phyloP scores from a whole-genome alignment of 2,329 filamentous ascomycete genomes.

The Hypomyces rosellus region DNA sequence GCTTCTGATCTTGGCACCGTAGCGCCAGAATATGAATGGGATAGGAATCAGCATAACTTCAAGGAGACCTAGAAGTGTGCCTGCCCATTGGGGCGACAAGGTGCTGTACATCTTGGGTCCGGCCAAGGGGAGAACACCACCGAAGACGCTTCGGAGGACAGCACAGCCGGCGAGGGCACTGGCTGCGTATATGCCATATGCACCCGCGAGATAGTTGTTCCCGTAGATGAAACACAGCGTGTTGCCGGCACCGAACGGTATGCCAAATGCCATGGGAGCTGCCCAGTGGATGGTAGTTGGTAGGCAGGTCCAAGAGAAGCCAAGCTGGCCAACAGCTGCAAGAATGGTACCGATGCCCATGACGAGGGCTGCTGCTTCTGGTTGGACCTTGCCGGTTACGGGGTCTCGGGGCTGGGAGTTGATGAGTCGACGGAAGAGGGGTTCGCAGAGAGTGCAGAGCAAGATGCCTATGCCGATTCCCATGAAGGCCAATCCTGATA shows the following conservation, averaged over 20 bases:
- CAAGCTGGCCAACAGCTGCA: conserved; percentile 71
- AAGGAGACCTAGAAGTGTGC: conserved; percentile 66
- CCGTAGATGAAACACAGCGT: conserved; percentile 76
- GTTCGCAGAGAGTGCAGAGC: conserved; percentile 57
- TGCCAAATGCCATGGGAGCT: conserved; percentile 68
- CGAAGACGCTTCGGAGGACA: conserved; percentile 64
- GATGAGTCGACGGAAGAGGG: conserved; percentile 70
- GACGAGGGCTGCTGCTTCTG: conserved; percentile 75
- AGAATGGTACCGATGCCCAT: conserved; percentile 72
- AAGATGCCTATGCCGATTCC: conserved; percentile 61
- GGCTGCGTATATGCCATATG: conserved; percentile 76
- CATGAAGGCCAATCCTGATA: conserved; percentile 71
- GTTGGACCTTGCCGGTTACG: conserved; percentile 63
- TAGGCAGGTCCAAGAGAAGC: conserved; percentile 83
- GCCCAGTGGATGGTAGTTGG: conserved; percentile 75
- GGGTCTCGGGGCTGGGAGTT: conserved; percentile 70
- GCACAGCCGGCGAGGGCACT: conserved; percentile 75
- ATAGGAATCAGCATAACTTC: conserved; percentile 72
- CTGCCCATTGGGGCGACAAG: conserved; percentile 71
- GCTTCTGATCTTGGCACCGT: conserved; percentile 46
- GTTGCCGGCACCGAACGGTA: conserved; percentile 75
- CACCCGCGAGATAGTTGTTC: conserved; percentile 70
- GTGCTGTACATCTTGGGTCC: conserved; percentile 64
- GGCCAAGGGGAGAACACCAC: conserved; percentile 72
- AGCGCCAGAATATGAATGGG: conserved; percentile 69